Evolutionary conservation across 2,329 filamentous ascomycete genomes (phyloP).

Genomic region (Ascochyta lentis): DNA sequence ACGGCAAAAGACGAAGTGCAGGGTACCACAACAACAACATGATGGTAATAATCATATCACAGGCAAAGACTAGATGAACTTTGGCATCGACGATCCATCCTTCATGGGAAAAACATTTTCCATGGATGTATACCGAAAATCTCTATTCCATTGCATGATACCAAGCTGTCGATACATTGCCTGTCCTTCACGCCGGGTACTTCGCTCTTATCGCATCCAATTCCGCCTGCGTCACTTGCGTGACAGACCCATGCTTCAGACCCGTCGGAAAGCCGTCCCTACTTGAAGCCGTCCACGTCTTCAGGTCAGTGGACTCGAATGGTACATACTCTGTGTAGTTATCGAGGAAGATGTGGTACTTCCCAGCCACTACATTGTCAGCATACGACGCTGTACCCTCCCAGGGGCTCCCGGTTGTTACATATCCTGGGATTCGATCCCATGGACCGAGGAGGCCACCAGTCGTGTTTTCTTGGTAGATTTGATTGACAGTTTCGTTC

Average conservation of each 20-base stretch:
- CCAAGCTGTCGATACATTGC: not conserved
- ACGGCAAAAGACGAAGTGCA: not conserved
- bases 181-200: not conserved
- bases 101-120: not conserved
- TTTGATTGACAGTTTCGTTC: slow-evolving; percentile 16
- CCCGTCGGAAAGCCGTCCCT: slow-evolving; percentile 12
- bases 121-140: not conserved
- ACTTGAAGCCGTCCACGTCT: slow-evolving; percentile 8
- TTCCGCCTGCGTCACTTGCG: slow-evolving; percentile 11
- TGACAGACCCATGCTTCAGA: slow-evolving; percentile 19
- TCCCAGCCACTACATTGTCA: slow-evolving; percentile 10
- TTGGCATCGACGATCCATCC: not conserved
- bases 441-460: slow-evolving; percentile 16
- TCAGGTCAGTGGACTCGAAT: slow-evolving; percentile 12
- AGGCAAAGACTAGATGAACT: no score
- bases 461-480: slow-evolving; percentile 17
- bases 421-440: slow-evolving; percentile 6
- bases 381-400: slow-evolving; percentile 21
- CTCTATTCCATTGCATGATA: not conserved
- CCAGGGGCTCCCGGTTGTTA: slow-evolving; percentile 6
- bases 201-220: slow-evolving; percentile 9
- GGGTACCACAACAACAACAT: not conserved
- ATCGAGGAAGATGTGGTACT: slow-evolving; percentile 17
- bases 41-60: not conserved
- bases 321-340: slow-evolving; percentile 12